These are phyloP conservation scores for Fusarium virguliforme DNA, from an alignment of 2,329 filamentous ascomycete genomes.

Conservation along the genomic window DNA sequence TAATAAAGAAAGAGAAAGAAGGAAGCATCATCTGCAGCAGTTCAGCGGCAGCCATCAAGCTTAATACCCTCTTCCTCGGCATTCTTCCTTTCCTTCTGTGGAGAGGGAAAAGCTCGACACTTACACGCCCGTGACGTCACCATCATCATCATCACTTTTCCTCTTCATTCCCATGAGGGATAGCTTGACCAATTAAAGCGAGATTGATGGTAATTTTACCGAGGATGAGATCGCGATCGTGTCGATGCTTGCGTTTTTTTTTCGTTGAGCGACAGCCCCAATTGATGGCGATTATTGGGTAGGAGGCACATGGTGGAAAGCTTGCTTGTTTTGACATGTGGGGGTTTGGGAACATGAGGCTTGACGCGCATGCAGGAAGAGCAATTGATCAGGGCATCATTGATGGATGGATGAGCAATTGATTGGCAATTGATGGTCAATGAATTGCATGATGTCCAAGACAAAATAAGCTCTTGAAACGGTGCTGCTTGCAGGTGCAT, in stretches of 20 bases:
- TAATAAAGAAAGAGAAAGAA: not conserved
- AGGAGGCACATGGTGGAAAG: slow-evolving; percentile 11
- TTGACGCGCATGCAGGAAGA: not conserved
- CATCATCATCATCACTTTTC: slow-evolving; percentile 37
- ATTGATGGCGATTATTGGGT: slow-evolving; percentile 12
- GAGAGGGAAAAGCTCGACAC: slow-evolving; percentile 10
- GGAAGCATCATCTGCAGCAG: not conserved
- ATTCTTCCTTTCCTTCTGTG: slow-evolving; percentile 32
- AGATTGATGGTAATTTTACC: slow-evolving; percentile 22
- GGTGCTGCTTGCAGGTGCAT: not conserved
- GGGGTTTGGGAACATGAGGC: slow-evolving; percentile 11
- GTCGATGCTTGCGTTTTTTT: slow-evolving; percentile 5
- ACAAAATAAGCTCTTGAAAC: no score
- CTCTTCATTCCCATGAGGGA: slow-evolving; percentile 27
- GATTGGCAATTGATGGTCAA: no score
- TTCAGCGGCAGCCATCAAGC: slow-evolving; percentile 21
- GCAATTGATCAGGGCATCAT: not conserved
- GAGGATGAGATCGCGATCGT: slow-evolving; percentile 29
- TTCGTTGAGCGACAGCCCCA: slow-evolving; percentile 10
- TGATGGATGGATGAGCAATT: no score
- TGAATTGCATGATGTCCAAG: no score
- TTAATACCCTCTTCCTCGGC: slow-evolving; percentile 32
- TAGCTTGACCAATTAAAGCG: slow-evolving; percentile 26
- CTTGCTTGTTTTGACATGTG: slow-evolving; percentile 10
- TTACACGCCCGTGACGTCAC: slow-evolving; percentile 41